Percentiles rank a stretch among this genome's conserved stretches.
These are phyloP conservation scores for Setaria italica DNA, from an alignment of 202 grass and related monocot species.

Conservation along the genomic window DNA sequence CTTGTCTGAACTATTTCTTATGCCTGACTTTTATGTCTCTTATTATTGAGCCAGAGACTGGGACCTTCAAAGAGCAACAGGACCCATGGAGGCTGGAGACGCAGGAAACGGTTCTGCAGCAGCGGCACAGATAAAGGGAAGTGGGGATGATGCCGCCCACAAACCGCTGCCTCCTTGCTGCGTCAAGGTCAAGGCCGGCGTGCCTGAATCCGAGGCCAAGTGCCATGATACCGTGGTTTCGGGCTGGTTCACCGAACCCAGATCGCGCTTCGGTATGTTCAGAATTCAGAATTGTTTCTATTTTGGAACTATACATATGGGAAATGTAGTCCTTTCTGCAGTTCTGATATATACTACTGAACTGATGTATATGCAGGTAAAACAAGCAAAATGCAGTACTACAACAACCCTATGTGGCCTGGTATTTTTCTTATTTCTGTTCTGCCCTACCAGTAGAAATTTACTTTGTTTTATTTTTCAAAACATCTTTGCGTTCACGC, in stretches of 20 bases:
- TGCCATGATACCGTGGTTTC: slow-evolving; percentile 82
- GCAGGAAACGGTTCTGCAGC: slow-evolving; percentile 64
- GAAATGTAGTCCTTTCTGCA: not conserved
- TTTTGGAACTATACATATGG: not conserved
- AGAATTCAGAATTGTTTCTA: not conserved
- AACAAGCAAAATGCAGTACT: slow-evolving; percentile 70
- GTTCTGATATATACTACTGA: slow-evolving; percentile 12
- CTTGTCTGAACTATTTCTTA: not conserved
- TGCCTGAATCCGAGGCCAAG: slow-evolving; percentile 64
- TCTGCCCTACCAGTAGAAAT: not conserved
- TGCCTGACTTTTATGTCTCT: not conserved
- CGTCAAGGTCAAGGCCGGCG: slow-evolving; percentile 70
- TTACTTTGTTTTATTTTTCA: not conserved
- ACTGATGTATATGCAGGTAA: slow-evolving; percentile 62
- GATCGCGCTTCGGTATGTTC: slow-evolving; percentile 50
- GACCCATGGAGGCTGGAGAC: slow-evolving; percentile 81
- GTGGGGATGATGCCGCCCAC: slow-evolving; percentile 54
- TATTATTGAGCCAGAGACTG: slow-evolving; percentile 57
- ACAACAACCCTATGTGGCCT: slow-evolving; percentile 98
- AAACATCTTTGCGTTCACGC: not conserved
- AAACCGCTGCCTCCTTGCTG: slow-evolving; percentile 78
- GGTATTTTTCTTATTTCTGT: slow-evolving; percentile 53
- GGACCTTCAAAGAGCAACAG: slow-evolving; percentile 65
- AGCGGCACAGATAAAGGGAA: slow-evolving; percentile 55
- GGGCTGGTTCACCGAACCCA: slow-evolving; percentile 78